A percentile compares a stretch with the other conserved stretches of the same genome.
Conservation (phyloP, 176 grass and related monocot species). For the Dactylis glomerata region DNA sequence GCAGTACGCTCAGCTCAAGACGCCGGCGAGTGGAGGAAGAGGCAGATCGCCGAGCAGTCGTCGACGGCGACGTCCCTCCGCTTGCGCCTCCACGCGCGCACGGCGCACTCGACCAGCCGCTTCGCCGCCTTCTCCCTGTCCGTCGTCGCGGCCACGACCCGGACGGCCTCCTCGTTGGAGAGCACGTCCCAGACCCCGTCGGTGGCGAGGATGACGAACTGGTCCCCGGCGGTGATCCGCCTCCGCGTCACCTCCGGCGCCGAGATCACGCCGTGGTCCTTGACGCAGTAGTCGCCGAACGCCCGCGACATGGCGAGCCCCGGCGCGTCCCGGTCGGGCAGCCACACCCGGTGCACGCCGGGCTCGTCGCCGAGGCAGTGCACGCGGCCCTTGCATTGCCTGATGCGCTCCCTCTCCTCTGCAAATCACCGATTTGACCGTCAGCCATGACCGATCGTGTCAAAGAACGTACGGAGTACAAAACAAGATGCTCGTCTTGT, state of each 20-base stretch:
- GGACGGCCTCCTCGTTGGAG: constrained; percentile 89
- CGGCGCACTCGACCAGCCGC: constrained; percentile 74
- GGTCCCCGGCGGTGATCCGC: constrained; percentile 51
- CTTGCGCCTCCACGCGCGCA: constrained; percentile 59
- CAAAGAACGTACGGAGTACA: background rate
- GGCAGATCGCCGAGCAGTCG: constrained; percentile 94
- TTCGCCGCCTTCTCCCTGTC: constrained; percentile 68
- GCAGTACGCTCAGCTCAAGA: background rate
- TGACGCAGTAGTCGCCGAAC: constrained; percentile 86
- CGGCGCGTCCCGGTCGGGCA: constrained; percentile 53
- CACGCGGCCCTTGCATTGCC: constrained; percentile 65
- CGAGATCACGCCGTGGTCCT: constrained; percentile 82
- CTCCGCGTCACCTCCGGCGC: constrained; percentile 77
- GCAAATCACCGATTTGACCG: background rate
- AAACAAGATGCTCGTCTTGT: background rate
- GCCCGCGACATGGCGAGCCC: constrained; percentile 96
- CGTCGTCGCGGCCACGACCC: constrained; percentile 61
- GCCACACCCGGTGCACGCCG: constrained; percentile 75
- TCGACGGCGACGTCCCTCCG: constrained; percentile 74
- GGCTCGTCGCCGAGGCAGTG: constrained; percentile 75
- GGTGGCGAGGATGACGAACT: constrained; percentile 86
- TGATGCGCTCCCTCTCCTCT: constrained; percentile 85
- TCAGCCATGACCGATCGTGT: background rate
- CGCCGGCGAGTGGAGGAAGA: constrained; percentile 69
- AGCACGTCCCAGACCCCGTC: constrained; percentile 98